These are phyloP conservation scores for Yarrowia sp. DNA, from an alignment of 805 yeast genomes.

Conservation along the genomic window DNA sequence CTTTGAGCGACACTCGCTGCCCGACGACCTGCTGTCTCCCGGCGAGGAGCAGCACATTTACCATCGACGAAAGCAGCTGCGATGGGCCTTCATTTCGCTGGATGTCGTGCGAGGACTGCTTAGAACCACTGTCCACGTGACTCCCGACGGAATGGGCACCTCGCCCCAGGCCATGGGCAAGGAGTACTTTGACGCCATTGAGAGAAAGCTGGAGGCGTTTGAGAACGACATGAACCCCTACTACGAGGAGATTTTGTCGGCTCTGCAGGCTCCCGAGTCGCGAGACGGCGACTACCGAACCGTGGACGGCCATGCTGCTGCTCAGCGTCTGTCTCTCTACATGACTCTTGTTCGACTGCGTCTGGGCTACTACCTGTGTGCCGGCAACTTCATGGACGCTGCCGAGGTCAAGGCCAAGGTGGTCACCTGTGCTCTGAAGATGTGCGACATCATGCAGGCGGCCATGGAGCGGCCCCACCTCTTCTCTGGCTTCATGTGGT, in stretches of 20 bases:
- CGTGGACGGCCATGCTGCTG: conserved; percentile 38
- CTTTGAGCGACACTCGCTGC: conserved; percentile 33
- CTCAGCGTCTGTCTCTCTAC: conserved; percentile 32
- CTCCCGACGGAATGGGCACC: conserved; percentile 28
- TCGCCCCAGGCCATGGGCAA: conserved; percentile 25
- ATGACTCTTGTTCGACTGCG: conserved; percentile 33
- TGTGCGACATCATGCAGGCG: conserved; percentile 32
- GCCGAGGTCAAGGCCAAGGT: conserved; percentile 34
- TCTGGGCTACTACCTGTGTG: conserved; percentile 35
- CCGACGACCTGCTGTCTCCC: conserved; percentile 38
- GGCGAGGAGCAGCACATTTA: conserved; percentile 39
- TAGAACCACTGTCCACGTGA: conserved; percentile 34
- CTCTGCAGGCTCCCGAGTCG: conserved; percentile 34
- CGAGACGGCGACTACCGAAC: conserved; percentile 27
- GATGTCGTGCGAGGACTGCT: conserved; percentile 36
- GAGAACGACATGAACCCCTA: conserved; percentile 38
- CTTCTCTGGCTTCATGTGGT: conserved; percentile 39
- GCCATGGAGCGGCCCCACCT: conserved; percentile 39
- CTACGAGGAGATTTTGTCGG: conserved; percentile 27
- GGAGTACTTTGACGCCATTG: conserved; percentile 36
- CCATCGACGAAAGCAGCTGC: conserved; percentile 38
- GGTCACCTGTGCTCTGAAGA: conserved; percentile 34
- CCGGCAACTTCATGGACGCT: conserved; percentile 36
- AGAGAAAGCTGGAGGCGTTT: conserved; percentile 27
- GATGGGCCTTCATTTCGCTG: conserved; percentile 36